Conservation (phyloP, 2,329 filamentous ascomycete species). For the Ceratocystis smalleyi region DNA sequence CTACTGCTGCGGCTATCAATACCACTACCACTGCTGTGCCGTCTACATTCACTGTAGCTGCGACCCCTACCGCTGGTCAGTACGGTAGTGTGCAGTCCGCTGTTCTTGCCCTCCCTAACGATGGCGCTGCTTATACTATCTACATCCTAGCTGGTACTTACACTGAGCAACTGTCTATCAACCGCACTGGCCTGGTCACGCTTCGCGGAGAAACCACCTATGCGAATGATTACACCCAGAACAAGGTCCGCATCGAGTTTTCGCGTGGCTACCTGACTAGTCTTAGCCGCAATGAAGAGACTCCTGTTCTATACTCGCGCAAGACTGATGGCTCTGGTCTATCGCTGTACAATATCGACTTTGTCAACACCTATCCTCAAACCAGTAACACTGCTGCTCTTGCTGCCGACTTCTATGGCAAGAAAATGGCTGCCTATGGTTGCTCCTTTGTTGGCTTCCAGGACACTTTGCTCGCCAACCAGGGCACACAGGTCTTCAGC, state of each 20-base stretch:
- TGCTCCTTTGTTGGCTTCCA: constrained; percentile 33
- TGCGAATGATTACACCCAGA: constrained; percentile 35
- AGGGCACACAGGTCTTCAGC: constrained; percentile 33
- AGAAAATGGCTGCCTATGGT: constrained; percentile 25
- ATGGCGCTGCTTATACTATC: constrained; percentile 23
- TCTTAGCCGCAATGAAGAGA: constrained; percentile 34
- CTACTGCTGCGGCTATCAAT: neutral
- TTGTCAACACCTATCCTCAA: constrained; percentile 32
- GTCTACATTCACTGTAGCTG: constrained; percentile 6
- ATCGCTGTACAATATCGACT: constrained; percentile 48
- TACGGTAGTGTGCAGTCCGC: constrained; percentile 21
- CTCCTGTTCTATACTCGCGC: constrained; percentile 25
- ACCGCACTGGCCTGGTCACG: constrained; percentile 34
- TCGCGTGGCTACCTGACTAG: constrained; percentile 19
- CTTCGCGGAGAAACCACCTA: constrained; percentile 44
- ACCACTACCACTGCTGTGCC: neutral
- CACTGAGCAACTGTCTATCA: constrained; percentile 42
- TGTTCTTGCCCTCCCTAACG: constrained; percentile 20
- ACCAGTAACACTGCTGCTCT: constrained; percentile 35
- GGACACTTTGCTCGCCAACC: constrained; percentile 34
- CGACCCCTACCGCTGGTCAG: constrained; percentile 16
- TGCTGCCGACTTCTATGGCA: constrained; percentile 22
- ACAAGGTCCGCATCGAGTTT: constrained; percentile 39
- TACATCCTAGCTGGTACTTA: constrained; percentile 37
- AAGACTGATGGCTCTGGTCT: constrained; percentile 31